phyloP scores from a whole-genome alignment of 2,329 filamentous ascomycete genomes.

The Verticillium isaacii region DNA sequence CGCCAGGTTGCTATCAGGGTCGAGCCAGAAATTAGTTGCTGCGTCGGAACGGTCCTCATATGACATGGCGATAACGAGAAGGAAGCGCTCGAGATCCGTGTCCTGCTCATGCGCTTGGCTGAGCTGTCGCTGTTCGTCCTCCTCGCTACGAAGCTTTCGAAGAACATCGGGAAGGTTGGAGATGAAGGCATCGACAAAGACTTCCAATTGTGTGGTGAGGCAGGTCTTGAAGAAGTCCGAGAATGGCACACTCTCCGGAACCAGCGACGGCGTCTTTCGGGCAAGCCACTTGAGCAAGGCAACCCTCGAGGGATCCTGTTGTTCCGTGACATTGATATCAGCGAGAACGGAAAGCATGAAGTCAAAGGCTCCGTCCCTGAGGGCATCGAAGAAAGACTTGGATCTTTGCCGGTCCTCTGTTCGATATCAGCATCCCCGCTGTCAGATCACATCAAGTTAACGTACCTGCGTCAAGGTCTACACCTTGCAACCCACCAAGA shows the following conservation, averaged over 20 bases:
- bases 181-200: constrained; percentile 87
- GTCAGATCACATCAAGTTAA: not conserved
- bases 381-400: constrained; percentile 66
- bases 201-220: constrained; percentile 77
- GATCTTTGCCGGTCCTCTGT: constrained; percentile 67
- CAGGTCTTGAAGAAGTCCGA: constrained; percentile 67
- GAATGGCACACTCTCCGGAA: constrained; percentile 63
- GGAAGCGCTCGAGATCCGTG: constrained; percentile 78
- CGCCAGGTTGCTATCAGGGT: constrained; percentile 86
- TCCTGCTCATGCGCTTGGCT: constrained; percentile 63
- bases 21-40: constrained; percentile 84
- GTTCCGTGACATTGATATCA: constrained; percentile 74
- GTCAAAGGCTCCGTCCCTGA: constrained; percentile 88
- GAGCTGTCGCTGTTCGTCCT: constrained; percentile 78
- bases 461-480: constrained; percentile 57
- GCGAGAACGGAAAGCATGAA: constrained; percentile 83
- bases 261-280: constrained; percentile 68
- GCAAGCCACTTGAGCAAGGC: constrained; percentile 80
- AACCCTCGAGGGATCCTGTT: constrained; percentile 81
- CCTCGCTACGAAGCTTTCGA: constrained; percentile 77
- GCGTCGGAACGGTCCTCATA: constrained; percentile 84
- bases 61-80: constrained; percentile 86
- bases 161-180: constrained; percentile 92
- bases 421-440: not conserved
- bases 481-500: constrained; percentile 28